phyloP scores from a whole-genome alignment of 176 grass and related monocot species.

The Secale cereale region DNA sequence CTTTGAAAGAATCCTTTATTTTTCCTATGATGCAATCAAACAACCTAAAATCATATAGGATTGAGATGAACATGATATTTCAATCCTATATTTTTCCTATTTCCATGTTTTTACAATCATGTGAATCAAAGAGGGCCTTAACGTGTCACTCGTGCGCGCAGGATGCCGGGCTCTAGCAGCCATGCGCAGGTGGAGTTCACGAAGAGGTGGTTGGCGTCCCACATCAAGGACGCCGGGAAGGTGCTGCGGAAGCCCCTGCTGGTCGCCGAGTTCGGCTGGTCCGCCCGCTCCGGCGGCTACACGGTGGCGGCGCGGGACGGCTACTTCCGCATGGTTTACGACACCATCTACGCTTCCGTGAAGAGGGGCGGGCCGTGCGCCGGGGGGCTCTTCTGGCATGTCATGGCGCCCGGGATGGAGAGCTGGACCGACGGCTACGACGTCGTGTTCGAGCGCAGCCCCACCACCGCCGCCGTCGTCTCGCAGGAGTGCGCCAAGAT shows the following conservation, averaged over 20 bases:
- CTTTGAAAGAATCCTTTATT: no score
- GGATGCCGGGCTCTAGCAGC: conserved; percentile 34
- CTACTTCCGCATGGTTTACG: conserved; percentile 53
- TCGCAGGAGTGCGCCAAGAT: conserved; percentile 41
- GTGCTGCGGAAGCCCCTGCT: conserved; percentile 65
- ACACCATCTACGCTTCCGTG: conserved; percentile 46
- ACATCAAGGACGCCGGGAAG: conserved; percentile 43
- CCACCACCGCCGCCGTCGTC: conserved; percentile 49
- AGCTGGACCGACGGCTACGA: conserved; percentile 67
- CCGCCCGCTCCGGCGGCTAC: conserved; percentile 40
- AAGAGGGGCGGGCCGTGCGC: conserved; percentile 42
- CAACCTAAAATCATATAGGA: no score
- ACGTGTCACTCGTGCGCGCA: no score
- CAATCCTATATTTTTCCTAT: no score
- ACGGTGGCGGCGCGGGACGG: conserved; percentile 38
- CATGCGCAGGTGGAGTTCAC: conserved; percentile 52
- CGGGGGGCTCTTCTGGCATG: conserved; percentile 71
- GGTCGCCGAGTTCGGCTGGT: conserved; percentile 72
- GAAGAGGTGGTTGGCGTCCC: conserved; percentile 53
- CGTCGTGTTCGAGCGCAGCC: conserved; percentile 39
- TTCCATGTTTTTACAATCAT: no score
- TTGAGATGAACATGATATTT: no score
- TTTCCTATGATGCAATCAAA: no score
- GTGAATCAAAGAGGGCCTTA: no score
- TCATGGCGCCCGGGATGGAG: conserved; percentile 73